Base-by-base conservation (phyloP, 345 rosid species). In the Theobroma cacao region DNA sequence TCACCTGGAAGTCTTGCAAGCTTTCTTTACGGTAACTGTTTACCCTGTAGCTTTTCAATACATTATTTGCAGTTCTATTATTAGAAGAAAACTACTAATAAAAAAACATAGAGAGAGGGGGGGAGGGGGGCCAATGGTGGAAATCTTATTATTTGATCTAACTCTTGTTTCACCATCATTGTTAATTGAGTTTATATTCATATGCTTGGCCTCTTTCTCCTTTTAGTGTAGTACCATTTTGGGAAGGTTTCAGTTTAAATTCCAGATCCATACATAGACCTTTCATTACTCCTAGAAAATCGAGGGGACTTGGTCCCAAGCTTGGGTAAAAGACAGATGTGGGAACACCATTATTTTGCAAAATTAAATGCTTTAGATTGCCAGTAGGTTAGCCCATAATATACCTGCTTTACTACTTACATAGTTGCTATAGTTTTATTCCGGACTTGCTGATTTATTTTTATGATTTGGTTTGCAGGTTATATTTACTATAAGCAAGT, bases 1-100 rank as follows among this genome's bases (percentile, higher is more conserved):
- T 88, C 97, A 4, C 97, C 98, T 58, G 99, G 99, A 85, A 96
- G 97, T 84, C 99, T 96, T 22, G 94, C 98, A 38, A 89, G 92
- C 92, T 96, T 94, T 88, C 95, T 96, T 74, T 96, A 94, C 61
- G 99, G 99, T 96, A 93, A 80, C 55, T 38, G 56, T 63, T 78
- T 59, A 41, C 74, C 62, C 67, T 74, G 28, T 34, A 26, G n/a
- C 55, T 77, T 69, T 52, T 24, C 13, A 30, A 26, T 31, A 24
- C 12, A 7, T 48, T 76, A 50, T 50, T 69, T 70, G 6, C 20
- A 33, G 10, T 31, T 62, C n/a, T 31, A 38, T 31, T 33, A 2
- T 62, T 31, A 17, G 67, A 17, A 62, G 67, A 17, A 62, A 22
- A 62, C 20, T 31, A 17, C 14, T 56, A 11, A 58, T 12, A 33